A percentile compares a stretch with the other conserved stretches of the same genome.
These are phyloP conservation scores for Ceratorhiza oryzae-sativae DNA, from an alignment of 1,284 basidiomycete species.

Conservation along the genomic window DNA sequence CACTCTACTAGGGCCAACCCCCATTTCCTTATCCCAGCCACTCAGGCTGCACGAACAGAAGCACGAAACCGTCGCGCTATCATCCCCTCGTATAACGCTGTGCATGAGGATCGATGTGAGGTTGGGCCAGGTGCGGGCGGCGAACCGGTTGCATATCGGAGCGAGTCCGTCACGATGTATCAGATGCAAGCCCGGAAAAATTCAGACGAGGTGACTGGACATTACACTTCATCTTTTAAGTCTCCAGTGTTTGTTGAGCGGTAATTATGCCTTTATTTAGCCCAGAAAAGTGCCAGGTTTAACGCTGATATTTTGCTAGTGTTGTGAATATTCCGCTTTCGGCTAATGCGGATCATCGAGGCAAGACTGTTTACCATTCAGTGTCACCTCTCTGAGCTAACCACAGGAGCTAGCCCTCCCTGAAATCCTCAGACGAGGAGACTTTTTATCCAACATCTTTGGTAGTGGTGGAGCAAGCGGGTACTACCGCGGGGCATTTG, in stretches of 20 bases:
- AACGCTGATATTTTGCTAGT: background rate
- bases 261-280: background rate
- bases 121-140: conserved; percentile 5
- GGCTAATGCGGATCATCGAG: conserved; percentile 22
- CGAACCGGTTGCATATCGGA: conserved; percentile 7
- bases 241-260: conserved; percentile 28
- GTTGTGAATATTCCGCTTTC: conserved; percentile 26
- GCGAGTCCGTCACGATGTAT: conserved; percentile 4
- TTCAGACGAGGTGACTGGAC: background rate
- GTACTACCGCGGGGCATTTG: conserved; percentile 36
- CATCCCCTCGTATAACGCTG: conserved; percentile 12
- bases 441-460: conserved; percentile 36
- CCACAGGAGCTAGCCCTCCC: background rate
- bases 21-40: background rate
- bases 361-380: background rate
- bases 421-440: background rate
- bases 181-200: conserved; percentile 3
- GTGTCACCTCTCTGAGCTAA: background rate
- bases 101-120: conserved; percentile 8
- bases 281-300: background rate
- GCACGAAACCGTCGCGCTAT: conserved; percentile 6
- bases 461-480: conserved; percentile 34
- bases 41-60: background rate
- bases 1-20: conserved; percentile 16
- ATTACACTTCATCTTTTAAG: conserved; percentile 36